These are phyloP conservation scores for Neonectria punicea DNA, from an alignment of 2,329 filamentous ascomycete genomes.

Conservation along the genomic window DNA sequence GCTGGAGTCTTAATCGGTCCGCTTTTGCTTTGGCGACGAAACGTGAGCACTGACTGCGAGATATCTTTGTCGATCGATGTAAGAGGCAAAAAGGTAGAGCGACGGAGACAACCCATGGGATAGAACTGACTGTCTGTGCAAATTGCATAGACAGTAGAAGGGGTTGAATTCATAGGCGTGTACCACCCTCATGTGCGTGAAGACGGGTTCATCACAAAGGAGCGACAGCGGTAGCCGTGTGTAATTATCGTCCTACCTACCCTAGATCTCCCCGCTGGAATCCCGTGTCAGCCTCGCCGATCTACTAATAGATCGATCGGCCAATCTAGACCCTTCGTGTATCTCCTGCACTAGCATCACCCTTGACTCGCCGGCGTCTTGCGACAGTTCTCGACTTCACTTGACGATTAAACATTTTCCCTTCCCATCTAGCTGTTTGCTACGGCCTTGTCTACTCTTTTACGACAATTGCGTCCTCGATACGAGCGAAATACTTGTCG, in stretches of 20 bases:
- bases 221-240: no score
- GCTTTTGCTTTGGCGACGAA: no score
- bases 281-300: neutral
- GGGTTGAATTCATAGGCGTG: no score
- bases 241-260: neutral
- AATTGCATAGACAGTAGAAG: no score
- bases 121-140: no score
- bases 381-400: neutral
- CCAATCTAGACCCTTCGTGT: conserved; percentile 11
- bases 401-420: neutral
- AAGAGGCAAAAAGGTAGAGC: no score
- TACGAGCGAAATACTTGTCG: neutral
- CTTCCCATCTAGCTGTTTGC: neutral
- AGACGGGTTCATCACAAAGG: no score
- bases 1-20: no score
- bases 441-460: neutral
- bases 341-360: conserved; percentile 4
- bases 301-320: neutral
- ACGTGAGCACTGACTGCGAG: no score
- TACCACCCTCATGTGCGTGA: no score
- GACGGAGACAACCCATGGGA: no score
- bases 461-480: neutral
- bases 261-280: neutral
- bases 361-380: neutral
- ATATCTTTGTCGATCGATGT: no score